A percentile compares a stretch with the other conserved stretches of the same genome.
phyloP scores from a whole-genome alignment of 805 yeast genomes.

The Yamadazyma nakazawae region DNA sequence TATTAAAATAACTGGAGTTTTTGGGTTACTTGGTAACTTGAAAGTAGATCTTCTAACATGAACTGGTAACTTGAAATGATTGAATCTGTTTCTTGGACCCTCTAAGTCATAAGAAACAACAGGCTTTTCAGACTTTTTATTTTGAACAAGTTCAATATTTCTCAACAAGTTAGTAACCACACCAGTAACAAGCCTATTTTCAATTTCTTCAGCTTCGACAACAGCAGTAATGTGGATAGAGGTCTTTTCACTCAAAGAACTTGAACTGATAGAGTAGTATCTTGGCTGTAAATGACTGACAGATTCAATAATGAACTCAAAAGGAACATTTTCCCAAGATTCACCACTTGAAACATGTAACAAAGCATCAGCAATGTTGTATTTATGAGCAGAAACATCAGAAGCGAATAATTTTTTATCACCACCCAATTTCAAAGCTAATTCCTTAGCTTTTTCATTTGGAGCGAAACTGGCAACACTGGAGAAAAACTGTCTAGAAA shows the following conservation, averaged over 20 bases:
- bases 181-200: conserved; percentile 55
- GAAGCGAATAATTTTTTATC: conserved; percentile 68
- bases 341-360: conserved; percentile 55
- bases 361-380: conserved; percentile 76
- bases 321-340: conserved; percentile 78
- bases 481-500: conserved; percentile 81
- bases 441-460: conserved; percentile 47
- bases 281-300: conserved; percentile 86
- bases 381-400: conserved; percentile 57
- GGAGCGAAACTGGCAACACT: conserved; percentile 84
- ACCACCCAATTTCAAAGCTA: conserved; percentile 52
- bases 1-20: conserved; percentile 81
- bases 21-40: conserved; percentile 83
- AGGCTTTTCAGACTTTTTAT: conserved; percentile 42
- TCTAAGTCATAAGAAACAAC: conserved; percentile 61
- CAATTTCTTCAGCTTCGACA: conserved; percentile 61
- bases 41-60: conserved; percentile 94
- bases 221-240: conserved; percentile 85
- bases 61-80: conserved; percentile 68
- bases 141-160: conserved; percentile 61
- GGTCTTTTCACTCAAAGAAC: conserved; percentile 72
- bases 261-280: conserved; percentile 93
- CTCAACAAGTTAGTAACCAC: conserved; percentile 87
- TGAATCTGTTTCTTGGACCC: conserved; percentile 75
- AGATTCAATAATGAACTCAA: conserved; percentile 78